Conservation (phyloP, 2,329 filamentous ascomycete genomes). For the Penicillium sclerotigenum region DNA sequence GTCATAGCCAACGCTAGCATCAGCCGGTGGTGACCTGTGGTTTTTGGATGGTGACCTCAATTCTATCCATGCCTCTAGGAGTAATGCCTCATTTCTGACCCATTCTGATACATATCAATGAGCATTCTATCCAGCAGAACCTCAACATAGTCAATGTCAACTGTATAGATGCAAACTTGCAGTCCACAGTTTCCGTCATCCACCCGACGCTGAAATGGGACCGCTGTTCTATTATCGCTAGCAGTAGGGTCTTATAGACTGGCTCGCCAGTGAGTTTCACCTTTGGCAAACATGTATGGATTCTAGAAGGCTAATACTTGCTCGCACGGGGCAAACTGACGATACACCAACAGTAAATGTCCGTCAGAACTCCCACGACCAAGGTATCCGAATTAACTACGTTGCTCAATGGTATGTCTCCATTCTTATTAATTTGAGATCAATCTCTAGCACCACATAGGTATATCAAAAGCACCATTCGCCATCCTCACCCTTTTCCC, state of each 20-base stretch:
- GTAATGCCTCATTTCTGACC: neutral
- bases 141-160: neutral
- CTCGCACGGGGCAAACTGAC: no score
- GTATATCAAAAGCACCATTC: slow-evolving; percentile 19
- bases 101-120: neutral
- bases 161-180: neutral
- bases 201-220: neutral
- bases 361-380: neutral
- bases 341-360: neutral
- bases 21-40: neutral
- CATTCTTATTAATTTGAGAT: neutral
- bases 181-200: neutral
- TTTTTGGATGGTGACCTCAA: neutral
- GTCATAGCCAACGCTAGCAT: neutral
- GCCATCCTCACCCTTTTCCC: no score
- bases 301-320: neutral
- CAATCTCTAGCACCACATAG: neutral
- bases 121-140: neutral
- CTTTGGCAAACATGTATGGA: neutral
- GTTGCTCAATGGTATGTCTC: neutral
- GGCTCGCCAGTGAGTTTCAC: neutral
- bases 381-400: neutral
- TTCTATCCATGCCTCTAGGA: neutral
- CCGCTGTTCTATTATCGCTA: neutral
- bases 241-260: neutral